phyloP scores from a whole-genome alignment of 805 yeast species.

The Zygoascus biomembranicola region DNA sequence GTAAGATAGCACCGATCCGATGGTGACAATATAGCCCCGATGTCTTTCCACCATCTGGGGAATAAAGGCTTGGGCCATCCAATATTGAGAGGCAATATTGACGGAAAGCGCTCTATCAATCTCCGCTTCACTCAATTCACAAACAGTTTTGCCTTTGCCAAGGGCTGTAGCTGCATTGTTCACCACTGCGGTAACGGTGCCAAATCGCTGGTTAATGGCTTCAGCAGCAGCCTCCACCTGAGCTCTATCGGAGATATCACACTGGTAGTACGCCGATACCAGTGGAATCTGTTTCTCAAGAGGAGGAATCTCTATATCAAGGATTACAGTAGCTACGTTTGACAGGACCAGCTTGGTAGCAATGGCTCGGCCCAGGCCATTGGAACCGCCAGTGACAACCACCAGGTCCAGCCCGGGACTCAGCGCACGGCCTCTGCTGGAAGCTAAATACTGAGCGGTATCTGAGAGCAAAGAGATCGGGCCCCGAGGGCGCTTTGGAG shows the following conservation, averaged over 20 bases:
- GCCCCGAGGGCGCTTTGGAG: neutral
- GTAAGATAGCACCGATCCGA: slow-evolving; percentile 80
- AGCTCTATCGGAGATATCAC: slow-evolving; percentile 58
- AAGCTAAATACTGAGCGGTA: neutral
- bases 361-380: slow-evolving; percentile 70
- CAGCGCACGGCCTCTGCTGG: neutral
- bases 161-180: slow-evolving; percentile 81
- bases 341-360: slow-evolving; percentile 37
- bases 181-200: slow-evolving; percentile 57
- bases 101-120: slow-evolving; percentile 56
- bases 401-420: slow-evolving; percentile 27
- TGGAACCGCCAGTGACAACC: slow-evolving; percentile 75
- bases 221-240: slow-evolving; percentile 37
- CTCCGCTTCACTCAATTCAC: slow-evolving; percentile 47
- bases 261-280: slow-evolving; percentile 44
- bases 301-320: slow-evolving; percentile 45
- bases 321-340: slow-evolving; percentile 50
- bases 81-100: slow-evolving; percentile 63
- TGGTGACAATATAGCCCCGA: slow-evolving; percentile 71
- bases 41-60: slow-evolving; percentile 57
- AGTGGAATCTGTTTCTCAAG: slow-evolving; percentile 25
- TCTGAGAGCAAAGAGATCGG: neutral
- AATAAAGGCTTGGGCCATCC: slow-evolving; percentile 59
- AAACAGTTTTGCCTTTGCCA: slow-evolving; percentile 42
- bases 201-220: slow-evolving; percentile 40